Evolutionary conservation across 177 flowering plant species (phyloP).

Genomic region (Telopea speciosissima): DNA sequence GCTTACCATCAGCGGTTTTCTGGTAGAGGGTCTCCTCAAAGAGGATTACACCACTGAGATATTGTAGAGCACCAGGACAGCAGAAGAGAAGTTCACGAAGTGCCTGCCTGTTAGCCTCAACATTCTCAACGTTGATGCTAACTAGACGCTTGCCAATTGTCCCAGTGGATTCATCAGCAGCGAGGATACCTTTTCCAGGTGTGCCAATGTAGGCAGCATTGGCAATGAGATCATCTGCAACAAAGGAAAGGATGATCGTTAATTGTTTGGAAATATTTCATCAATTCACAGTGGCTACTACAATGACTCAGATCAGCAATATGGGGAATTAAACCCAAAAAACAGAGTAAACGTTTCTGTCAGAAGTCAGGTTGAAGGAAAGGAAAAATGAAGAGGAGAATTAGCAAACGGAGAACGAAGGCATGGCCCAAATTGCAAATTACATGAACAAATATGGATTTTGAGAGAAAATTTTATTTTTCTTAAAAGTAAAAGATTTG

Average conservation of each 20-base stretch:
- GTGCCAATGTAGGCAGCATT: slow-evolving; percentile 40
- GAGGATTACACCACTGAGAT: slow-evolving; percentile 43
- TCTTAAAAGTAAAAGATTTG: too few species aligned
- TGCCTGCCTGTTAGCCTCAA: slow-evolving; percentile 33
- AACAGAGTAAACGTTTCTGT: too few species aligned
- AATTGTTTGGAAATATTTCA: too few species aligned
- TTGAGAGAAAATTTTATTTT: too few species aligned
- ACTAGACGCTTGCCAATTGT: slow-evolving; percentile 42
- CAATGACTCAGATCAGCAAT: too few species aligned
- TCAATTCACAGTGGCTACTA: too few species aligned
- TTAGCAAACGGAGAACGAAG: too few species aligned
- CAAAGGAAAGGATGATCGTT: not conserved
- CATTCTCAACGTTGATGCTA: slow-evolving; percentile 39
- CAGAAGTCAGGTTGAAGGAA: too few species aligned
- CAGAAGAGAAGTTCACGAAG: slow-evolving; percentile 47
- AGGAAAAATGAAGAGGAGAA: too few species aligned
- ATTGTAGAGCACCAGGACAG: slow-evolving; percentile 39
- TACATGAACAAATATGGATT: too few species aligned
- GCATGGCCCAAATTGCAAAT: too few species aligned
- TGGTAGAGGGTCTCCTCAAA: slow-evolving; percentile 44
- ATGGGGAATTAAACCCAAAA: too few species aligned
- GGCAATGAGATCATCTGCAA: slow-evolving; percentile 37
- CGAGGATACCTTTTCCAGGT: slow-evolving; percentile 41
- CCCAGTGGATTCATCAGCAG: slow-evolving; percentile 41
- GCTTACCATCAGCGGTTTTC: slow-evolving; percentile 33